These are phyloP conservation scores for Chondrus crispus DNA, from an alignment of 23 red algal species.

Conservation along the genomic window DNA sequence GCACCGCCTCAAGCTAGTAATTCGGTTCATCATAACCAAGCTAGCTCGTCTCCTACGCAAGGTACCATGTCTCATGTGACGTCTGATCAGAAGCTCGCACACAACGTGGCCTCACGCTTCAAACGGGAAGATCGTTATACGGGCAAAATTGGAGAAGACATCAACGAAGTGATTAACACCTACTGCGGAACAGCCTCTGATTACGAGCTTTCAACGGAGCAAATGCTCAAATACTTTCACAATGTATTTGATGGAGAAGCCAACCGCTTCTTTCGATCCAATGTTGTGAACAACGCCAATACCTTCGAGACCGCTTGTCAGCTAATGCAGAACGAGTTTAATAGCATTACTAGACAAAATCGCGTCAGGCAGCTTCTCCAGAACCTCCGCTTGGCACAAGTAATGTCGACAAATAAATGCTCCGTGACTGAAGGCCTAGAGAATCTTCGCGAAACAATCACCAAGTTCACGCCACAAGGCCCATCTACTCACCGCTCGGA, in stretches of 20 bases:
- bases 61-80: no score
- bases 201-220: background rate
- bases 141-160: constrained; percentile 2
- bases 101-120: constrained; percentile 15
- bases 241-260: constrained; percentile 11
- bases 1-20: no score
- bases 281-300: background rate
- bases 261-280: background rate
- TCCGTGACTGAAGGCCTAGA: background rate
- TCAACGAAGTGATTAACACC: background rate
- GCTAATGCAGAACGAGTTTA: background rate
- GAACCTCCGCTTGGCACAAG: background rate
- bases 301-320: background rate
- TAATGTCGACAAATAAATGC: background rate
- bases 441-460: background rate
- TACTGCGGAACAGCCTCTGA: background rate
- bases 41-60: no score
- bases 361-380: background rate
- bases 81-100: background rate
- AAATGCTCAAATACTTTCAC: background rate
- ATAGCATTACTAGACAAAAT: background rate
- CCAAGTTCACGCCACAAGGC: background rate
- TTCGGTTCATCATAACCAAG: no score
- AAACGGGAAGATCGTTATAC: background rate
- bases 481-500: background rate